Evolutionary conservation across 768 basidiomycete species (phyloP).

Genomic region (Boletus tylopilopsis): DNA sequence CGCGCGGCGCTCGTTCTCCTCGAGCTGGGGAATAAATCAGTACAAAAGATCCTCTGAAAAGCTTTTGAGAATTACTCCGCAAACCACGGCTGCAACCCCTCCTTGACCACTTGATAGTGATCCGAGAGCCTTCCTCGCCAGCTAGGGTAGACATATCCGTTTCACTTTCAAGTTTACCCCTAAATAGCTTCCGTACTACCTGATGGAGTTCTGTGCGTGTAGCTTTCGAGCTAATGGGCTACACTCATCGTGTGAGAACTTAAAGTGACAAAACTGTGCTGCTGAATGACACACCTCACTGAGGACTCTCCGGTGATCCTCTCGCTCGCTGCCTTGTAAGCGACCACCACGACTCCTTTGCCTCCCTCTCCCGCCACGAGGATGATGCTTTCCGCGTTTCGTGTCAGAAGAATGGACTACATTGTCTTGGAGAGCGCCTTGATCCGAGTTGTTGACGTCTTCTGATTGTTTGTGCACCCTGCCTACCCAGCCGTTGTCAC

Average conservation of each 20-base stretch:
- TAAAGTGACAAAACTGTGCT: constrained; percentile 6
- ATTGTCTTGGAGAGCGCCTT: constrained; percentile 6
- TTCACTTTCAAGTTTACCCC: constrained; percentile 80
- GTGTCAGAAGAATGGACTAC: constrained; percentile 25
- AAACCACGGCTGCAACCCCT: constrained; percentile 45
- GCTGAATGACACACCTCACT: constrained; percentile 64
- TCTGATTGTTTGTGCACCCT: constrained; percentile 36
- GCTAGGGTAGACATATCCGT: constrained; percentile 52
- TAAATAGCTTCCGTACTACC: constrained; percentile 73
- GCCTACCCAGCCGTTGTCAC: constrained; percentile 73
- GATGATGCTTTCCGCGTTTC: constrained; percentile 39
- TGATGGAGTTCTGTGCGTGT: constrained; percentile 81
- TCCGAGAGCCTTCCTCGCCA: constrained; percentile 66
- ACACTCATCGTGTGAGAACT: constrained; percentile 16
- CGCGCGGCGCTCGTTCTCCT: constrained; percentile 50
- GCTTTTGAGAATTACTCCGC: constrained; percentile 21
- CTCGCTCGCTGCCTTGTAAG: constrained; percentile 37
- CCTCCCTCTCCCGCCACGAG: constrained; percentile 41
- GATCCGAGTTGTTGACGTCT: constrained; percentile 19
- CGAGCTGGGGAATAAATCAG: constrained; percentile 17
- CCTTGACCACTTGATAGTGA: constrained; percentile 76
- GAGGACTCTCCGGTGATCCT: constrained; percentile 71
- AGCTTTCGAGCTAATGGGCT: constrained; percentile 84
- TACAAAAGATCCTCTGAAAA: not conserved
- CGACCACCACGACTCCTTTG: constrained; percentile 44